These are phyloP conservation scores for Mimosa bimucronata DNA, from an alignment of 306 rosid species.

Conservation along the genomic window DNA sequence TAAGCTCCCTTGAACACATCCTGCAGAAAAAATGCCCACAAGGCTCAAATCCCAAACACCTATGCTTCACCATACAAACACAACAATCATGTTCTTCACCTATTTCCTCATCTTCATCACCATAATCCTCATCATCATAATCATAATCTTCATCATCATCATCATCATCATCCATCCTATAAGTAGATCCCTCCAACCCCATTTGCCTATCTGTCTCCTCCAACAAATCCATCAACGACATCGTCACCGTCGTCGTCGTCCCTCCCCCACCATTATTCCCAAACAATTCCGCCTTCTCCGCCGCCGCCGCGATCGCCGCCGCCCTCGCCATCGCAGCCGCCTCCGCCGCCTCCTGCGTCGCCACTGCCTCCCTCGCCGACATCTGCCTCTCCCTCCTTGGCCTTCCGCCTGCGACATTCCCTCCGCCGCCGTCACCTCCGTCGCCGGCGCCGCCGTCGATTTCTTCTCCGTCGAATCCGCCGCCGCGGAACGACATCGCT, in stretches of 20 bases:
- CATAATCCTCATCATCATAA: constrained; percentile 25
- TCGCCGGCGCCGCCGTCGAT: no score
- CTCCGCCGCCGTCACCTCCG: no score
- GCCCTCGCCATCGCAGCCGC: constrained; percentile 36
- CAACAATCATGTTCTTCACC: constrained; percentile 65
- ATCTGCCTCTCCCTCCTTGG: constrained; percentile 33
- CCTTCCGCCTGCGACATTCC: not conserved
- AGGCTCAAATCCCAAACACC: constrained; percentile 57
- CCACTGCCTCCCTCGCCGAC: constrained; percentile 52
- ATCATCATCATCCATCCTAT: constrained; percentile 36
- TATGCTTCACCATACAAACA: constrained; percentile 86
- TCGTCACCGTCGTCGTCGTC: constrained; percentile 34
- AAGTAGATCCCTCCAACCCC: constrained; percentile 68
- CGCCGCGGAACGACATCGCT: constrained; percentile 28
- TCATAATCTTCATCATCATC: constrained; percentile 5
- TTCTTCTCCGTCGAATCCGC: no score
- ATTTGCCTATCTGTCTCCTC: constrained; percentile 76
- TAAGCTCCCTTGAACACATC: constrained; percentile 83
- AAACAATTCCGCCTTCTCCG: constrained; percentile 18
- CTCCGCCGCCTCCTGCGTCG: constrained; percentile 49
- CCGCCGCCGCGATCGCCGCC: constrained; percentile 37
- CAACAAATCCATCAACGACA: constrained; percentile 89
- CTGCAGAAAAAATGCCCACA: constrained; percentile 90
- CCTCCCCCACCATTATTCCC: not conserved
- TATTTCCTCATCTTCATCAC: constrained; percentile 34